Conservation (phyloP, 108 stramenopile genomes). For the Licmophora abbreviata region DNA sequence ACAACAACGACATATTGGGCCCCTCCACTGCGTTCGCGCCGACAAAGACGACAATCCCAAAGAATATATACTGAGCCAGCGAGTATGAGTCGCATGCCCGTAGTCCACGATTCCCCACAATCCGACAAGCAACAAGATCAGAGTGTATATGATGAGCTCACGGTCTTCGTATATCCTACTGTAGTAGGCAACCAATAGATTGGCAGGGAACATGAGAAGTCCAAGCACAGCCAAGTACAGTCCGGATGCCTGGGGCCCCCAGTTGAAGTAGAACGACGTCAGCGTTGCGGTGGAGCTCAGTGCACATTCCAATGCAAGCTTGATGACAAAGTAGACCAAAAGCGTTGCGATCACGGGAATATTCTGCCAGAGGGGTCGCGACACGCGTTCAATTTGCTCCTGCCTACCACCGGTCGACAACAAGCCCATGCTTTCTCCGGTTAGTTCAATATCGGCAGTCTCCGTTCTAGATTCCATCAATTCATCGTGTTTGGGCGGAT, state of each 20-base stretch:
- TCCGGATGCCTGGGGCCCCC: conserved; percentile 19
- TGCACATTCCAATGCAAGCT: conserved; percentile 28
- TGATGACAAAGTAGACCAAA: conserved; percentile 29
- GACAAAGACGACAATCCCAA: conserved; percentile 34
- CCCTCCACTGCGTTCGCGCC: conserved; percentile 42
- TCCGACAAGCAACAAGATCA: conserved; percentile 24
- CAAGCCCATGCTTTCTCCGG: not conserved
- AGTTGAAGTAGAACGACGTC: conserved; percentile 35
- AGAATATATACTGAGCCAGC: conserved; percentile 28
- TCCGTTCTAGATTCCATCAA: not conserved
- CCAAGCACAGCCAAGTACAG: conserved; percentile 28
- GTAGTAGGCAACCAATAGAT: conserved; percentile 29
- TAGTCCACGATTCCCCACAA: conserved; percentile 21
- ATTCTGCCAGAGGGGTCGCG: conserved; percentile 18
- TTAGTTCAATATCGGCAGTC: not conserved
- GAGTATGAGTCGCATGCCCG: conserved; percentile 14
- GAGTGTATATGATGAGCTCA: conserved; percentile 25
- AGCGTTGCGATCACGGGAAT: conserved; percentile 26
- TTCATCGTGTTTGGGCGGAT: conserved; percentile 21
- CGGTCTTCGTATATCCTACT: conserved; percentile 28
- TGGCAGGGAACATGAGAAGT: conserved; percentile 35
- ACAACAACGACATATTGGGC: conserved; percentile 66
- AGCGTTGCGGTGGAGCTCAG: conserved; percentile 26
- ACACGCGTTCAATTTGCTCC: not conserved
- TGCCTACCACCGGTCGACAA: no score